Base-by-base conservation (phyloP, 2,329 filamentous ascomycete species). In the Pseudofabraea citricarpa region DNA sequence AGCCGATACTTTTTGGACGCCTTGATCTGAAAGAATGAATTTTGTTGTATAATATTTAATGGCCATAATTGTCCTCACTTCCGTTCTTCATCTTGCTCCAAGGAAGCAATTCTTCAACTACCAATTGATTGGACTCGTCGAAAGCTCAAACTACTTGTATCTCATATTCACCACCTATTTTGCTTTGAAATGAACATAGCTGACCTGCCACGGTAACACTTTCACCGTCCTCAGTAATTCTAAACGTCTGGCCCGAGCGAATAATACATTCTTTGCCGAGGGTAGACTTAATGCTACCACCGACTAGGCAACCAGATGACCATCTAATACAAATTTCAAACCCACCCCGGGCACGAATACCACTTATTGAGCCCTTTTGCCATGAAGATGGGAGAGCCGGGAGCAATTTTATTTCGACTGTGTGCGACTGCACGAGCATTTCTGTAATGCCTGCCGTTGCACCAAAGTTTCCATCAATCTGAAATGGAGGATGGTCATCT, bases 401-500 rank as follows among this genome's bases (percentile, higher is more conserved):
- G 20, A 67, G 54, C 15, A 68, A 51, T 18, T 56, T 53, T 44
- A 67, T 59, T 16, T 56, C 35, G 5, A 56, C 55, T 21, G 57
- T 51, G 33, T 58, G 47, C 47, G 58, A 45, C 48, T 72, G 68
- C 10, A 71, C 41, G 29, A 72, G 47, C 53, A 64, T 66, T 51
- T 72, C 69, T 5, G 66, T 45, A 12, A 73, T 64, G 4, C 65
- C 70, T 4, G 65, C 64, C 6, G 63, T 63, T 8, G 66, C 65
- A 3, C 72, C 72, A 48, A 72, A 71, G 45, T 75, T 75, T 3
- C 72, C 72, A 46, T 75, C 72, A 8, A 73, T 71, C 49, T 73
- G 70, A 46, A 72, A 72, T 12, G 64, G 66, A 2, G 66, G 67
- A 27, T 68, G 66, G 10, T 58, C 62, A 35, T 71, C 68, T 5